Evolutionary conservation across 2,329 filamentous ascomycete genomes (phyloP), one percentile per base, ranked within the genome.

Genomic region (Pyrenophora teres): DNA sequence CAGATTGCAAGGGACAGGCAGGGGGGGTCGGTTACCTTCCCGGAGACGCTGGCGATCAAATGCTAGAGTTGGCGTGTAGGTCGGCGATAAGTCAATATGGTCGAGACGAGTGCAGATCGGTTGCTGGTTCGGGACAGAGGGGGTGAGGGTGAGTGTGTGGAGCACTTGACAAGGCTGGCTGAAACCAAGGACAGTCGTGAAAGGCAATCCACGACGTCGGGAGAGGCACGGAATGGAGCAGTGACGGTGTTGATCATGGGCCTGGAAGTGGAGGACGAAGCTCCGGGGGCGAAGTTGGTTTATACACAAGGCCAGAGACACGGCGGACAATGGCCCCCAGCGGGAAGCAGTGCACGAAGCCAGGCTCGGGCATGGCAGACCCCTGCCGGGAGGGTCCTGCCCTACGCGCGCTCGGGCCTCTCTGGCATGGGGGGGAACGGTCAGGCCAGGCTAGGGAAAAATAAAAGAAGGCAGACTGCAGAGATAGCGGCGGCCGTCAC

Each of bases 381-480:
- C 68, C 69, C 65, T 68, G 68, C 46, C 46, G 47, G 49, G 44
- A 43, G 51, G 46, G 47, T 41, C 50, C 66, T 68, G 70, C 67
- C 68, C 68, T 70, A 70, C 62, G 60, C 50, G 56, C 62, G 62
- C 60, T 60, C 63, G 65, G 64, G 50, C 51, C 60, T 57, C 62
- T 70, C 62, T 69, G 58, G 68, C 64, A 68, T 65, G 65, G 60
- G 62, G 65, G 45, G 56, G 63, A 63, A 67, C 66, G 67, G 67
- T 67, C 62, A 69, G 65, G 61, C 30, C 40, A 55, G 67, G 69
- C 71, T 73, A 73, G 68, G 67, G 70, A 71, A 70, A 64, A 63
- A 30, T 65, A 70, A 69, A 60, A 69, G 68, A 67, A 64, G 59
- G 54, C 54, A 50, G 57, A 63, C 21, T 23, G 21, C 21, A 25